Base-by-base conservation (phyloP, 176 grass and related monocot genomes). In the Avena insularis region DNA sequence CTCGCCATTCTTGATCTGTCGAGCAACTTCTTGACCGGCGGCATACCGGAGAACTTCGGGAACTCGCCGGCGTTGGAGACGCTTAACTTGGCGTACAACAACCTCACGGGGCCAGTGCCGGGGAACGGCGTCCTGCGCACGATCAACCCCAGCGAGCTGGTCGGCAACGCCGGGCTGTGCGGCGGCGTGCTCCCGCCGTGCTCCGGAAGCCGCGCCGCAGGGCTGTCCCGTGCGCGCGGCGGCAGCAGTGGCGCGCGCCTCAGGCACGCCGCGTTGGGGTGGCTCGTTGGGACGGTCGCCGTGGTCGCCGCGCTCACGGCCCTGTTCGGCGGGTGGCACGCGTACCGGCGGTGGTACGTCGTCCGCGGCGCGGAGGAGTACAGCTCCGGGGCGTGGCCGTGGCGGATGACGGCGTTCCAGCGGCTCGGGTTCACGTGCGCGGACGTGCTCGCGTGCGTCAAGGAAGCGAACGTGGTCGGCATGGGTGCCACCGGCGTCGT, bases 401-500 rank as follows among this genome's bases (percentile, higher is more conserved):
- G 96, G 96, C 79, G 88, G 56, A 83, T 95, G 85, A 98, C 90
- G 72, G 93, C 93, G 51, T 98, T 95, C 81, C 96, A 98, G 71
- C 91, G 91, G 35, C 86, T 95, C 7, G 91, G 73, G 64, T 95
- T 98, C 82, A 91, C 92, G 35, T 91, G 90, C 89, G 35, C 87
- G 20, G 93, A 98, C 54, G 87, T 98, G 72, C 70, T 98, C 51
- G 86, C 96, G 27, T 98, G 96, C 86, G 84, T 98, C 29, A 98
- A 98, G 91, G 96, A 98, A 50, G 88, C 96, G 70, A 98, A 98
- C 87, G 90, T 95, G 53, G 89, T 98, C 4, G 96, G 96, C 62
- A 98, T 95, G 96, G 96, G 96, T 40, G 96, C 96, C 2, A 91
- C 93, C 1, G 93, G 96, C 5, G 88, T 98, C 13, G 96, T 98